These are phyloP conservation scores for Paraglomus occultum DNA, from an alignment of 192 early-diverging fungal genomes.

Conservation along the genomic window DNA sequence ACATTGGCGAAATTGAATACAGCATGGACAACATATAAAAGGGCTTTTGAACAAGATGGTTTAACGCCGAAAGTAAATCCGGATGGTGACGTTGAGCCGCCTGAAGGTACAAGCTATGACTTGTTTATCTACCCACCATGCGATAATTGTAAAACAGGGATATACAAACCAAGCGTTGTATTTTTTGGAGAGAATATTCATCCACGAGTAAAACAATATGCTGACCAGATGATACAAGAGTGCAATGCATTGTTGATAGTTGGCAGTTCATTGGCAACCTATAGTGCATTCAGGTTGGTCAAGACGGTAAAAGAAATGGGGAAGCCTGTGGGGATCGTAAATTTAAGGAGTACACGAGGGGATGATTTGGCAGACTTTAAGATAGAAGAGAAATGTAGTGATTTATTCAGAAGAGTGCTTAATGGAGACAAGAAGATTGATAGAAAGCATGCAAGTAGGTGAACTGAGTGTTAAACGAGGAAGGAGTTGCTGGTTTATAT, in stretches of 20 bases:
- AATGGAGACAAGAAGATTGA: too few relatives aligned
- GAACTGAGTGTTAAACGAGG: too few relatives aligned
- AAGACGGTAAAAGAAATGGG: slow-evolving; percentile 58
- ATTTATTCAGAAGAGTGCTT: background rate
- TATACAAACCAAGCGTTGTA: slow-evolving; percentile 76
- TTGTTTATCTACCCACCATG: slow-evolving; percentile 76
- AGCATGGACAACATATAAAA: slow-evolving; percentile 48
- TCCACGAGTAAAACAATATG: slow-evolving; percentile 44
- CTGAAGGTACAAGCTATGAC: slow-evolving; percentile 51
- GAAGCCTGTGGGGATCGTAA: slow-evolving; percentile 66
- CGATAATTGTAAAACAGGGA: slow-evolving; percentile 53
- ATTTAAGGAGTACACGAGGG: slow-evolving; percentile 74
- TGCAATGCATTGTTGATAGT: slow-evolving; percentile 68
- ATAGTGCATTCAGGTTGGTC: slow-evolving; percentile 76
- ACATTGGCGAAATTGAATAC: slow-evolving; percentile 70
- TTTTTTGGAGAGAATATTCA: slow-evolving; percentile 91
- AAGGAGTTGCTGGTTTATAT: too few relatives aligned
- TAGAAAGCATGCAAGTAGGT: too few relatives aligned
- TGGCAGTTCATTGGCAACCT: slow-evolving; percentile 81
- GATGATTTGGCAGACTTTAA: slow-evolving; percentile 52
- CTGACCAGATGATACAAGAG: slow-evolving; percentile 59
- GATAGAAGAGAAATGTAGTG: background rate
- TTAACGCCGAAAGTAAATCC: slow-evolving; percentile 62
- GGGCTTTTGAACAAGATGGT: slow-evolving; percentile 38
- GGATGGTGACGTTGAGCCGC: slow-evolving; percentile 81